Conservation (phyloP, 2,329 filamentous ascomycete genomes). For the Bipolaris zeicola region DNA sequence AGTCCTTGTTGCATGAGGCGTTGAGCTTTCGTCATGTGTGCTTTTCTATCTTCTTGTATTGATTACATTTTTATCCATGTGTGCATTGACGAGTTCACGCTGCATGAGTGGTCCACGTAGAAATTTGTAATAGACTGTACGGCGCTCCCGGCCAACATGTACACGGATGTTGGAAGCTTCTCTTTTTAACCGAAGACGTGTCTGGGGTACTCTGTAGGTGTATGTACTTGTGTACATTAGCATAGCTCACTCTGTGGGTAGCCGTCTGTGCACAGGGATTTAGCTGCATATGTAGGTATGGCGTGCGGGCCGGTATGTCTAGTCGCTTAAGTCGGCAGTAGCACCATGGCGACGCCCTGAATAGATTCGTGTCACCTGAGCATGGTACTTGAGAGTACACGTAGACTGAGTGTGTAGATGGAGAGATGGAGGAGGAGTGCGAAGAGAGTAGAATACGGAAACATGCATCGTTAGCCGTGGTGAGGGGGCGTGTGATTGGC, state of each 20-base stretch:
- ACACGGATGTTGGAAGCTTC: not conserved
- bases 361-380: not conserved
- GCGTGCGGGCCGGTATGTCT: constrained; percentile 15
- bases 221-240: too few relatives aligned
- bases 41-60: constrained; percentile 6
- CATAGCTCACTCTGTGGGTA: not conserved
- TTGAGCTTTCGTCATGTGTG: not conserved
- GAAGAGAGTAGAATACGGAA: not conserved
- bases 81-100: constrained; percentile 4
- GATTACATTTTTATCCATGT: constrained; percentile 3
- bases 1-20: constrained; percentile 16
- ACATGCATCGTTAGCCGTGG: not conserved
- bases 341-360: not conserved
- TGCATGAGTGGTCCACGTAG: not conserved
- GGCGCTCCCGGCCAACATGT: not conserved
- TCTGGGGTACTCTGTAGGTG: not conserved
- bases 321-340: constrained; percentile 8
- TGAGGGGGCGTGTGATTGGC: not conserved
- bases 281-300: constrained; percentile 30
- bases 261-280: constrained; percentile 16
- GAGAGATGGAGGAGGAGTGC: not conserved
- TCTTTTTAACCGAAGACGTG: not conserved
- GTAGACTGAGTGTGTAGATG: not conserved
- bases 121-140: constrained; percentile 18
- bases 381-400: not conserved